A percentile compares a stretch with the other conserved stretches of the same genome.
phyloP scores from a whole-genome alignment of 176 grass and related monocot species.

The Alloteropsis semialata region DNA sequence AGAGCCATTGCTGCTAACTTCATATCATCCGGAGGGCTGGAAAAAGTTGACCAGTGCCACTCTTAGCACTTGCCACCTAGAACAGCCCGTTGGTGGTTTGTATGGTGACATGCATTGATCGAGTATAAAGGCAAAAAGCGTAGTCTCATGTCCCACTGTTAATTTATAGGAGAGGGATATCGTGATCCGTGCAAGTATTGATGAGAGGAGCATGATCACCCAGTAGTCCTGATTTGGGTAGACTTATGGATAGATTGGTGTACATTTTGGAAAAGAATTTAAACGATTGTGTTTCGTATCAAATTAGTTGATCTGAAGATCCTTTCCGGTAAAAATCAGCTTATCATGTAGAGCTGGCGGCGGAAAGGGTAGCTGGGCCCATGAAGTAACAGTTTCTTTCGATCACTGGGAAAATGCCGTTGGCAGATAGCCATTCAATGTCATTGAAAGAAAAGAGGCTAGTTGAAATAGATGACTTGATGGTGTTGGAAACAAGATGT shows the following conservation, averaged over 20 bases:
- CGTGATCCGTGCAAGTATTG: conserved; percentile 21
- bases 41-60: conserved; percentile 19
- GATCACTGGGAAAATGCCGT: conserved; percentile 27
- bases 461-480: conserved; percentile 36
- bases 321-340: conserved; percentile 33
- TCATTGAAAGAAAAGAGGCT: conserved; percentile 30
- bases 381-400: conserved; percentile 19
- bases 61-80: conserved; percentile 27
- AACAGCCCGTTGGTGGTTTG: conserved; percentile 15
- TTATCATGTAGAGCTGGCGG: conserved; percentile 28
- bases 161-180: conserved; percentile 39
- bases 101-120: conserved; percentile 11
- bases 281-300: conserved; percentile 26
- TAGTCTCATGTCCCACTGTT: conserved; percentile 29
- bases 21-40: conserved; percentile 11
- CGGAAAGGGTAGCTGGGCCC: conserved; percentile 17
- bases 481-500: conserved; percentile 38
- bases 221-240: conserved; percentile 32
- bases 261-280: conserved; percentile 31
- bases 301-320: conserved; percentile 35
- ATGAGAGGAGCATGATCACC: conserved; percentile 28
- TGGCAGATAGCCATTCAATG: conserved; percentile 28
- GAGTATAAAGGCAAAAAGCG: conserved; percentile 18
- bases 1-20: conserved; percentile 15
- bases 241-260: conserved; percentile 1